Conservation (phyloP, 2,329 filamentous ascomycete genomes). For the Corinectria fuckeliana region DNA sequence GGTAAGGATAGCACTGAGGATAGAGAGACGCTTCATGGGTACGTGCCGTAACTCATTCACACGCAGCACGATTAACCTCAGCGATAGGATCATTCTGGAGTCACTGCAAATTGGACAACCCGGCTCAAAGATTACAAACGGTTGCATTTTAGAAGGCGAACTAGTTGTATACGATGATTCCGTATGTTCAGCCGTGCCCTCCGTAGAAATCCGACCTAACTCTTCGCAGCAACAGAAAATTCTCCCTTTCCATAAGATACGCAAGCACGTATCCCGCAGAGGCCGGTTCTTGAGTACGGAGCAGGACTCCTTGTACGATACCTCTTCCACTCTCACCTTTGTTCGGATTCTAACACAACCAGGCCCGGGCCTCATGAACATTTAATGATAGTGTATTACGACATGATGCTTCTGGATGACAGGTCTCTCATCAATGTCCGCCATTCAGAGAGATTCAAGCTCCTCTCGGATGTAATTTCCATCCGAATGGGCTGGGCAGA, state of each 20-base stretch:
- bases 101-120: constrained; percentile 67
- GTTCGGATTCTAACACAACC: constrained; percentile 26
- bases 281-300: constrained; percentile 72
- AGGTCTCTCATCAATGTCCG: constrained; percentile 57
- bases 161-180: constrained; percentile 77
- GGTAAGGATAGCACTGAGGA: constrained; percentile 87
- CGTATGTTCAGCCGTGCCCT: constrained; percentile 39
- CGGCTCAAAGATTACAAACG: constrained; percentile 63
- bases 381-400: constrained; percentile 68
- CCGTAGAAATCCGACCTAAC: constrained; percentile 15
- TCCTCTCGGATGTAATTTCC: constrained; percentile 62
- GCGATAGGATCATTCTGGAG: constrained; percentile 61
- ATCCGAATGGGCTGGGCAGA: constrained; percentile 66
- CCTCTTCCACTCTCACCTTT: background rate
- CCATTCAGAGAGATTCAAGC: constrained; percentile 65
- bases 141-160: constrained; percentile 85
- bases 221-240: constrained; percentile 60
- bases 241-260: constrained; percentile 80
- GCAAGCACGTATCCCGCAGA: constrained; percentile 78
- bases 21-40: constrained; percentile 65
- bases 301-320: constrained; percentile 69
- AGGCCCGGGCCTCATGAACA: constrained; percentile 59
- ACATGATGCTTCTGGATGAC: constrained; percentile 61
- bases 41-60: constrained; percentile 26
- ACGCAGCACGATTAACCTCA: background rate